These are phyloP conservation scores for Lachancea sp. DNA, from an alignment of 805 yeast species.

Conservation along the genomic window DNA sequence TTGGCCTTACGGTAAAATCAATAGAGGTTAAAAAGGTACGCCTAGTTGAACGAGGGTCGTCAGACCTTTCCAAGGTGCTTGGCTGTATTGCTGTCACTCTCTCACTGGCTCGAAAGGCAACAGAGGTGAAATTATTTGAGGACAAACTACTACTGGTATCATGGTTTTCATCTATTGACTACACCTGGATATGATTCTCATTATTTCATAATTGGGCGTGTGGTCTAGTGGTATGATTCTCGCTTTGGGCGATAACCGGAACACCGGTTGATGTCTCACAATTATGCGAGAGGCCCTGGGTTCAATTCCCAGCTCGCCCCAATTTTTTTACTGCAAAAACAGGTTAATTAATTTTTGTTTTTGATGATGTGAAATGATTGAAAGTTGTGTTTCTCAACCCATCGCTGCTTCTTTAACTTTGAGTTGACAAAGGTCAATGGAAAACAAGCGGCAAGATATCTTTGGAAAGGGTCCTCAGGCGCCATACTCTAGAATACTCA, in stretches of 20 bases:
- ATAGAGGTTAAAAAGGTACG: too few species aligned
- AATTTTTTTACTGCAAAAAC: background rate
- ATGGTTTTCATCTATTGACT: too few species aligned
- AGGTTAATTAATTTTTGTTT: too few species aligned
- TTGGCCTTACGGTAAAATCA: too few species aligned
- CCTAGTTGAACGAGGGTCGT: too few species aligned
- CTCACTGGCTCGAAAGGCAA: too few species aligned
- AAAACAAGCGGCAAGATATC: background rate
- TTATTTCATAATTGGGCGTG: slow-evolving; percentile 25
- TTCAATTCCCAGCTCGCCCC: slow-evolving; percentile 50
- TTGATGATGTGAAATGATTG: too few species aligned
- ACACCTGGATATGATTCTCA: too few species aligned
- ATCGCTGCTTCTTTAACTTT: background rate
- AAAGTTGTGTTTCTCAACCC: background rate
- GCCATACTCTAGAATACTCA: slow-evolving; percentile 15
- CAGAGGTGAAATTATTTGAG: too few species aligned
- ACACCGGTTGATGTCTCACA: slow-evolving; percentile 7
- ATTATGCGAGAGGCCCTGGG: slow-evolving; percentile 56
- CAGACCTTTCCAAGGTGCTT: too few species aligned
- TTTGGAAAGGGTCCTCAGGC: slow-evolving; percentile 10
- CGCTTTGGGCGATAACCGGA: slow-evolving; percentile 30
- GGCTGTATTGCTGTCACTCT: too few species aligned
- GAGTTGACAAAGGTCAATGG: background rate
- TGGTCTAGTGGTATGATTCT: slow-evolving; percentile 38
- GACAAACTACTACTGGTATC: too few species aligned